phyloP scores from a whole-genome alignment of 2,329 filamentous ascomycete species.

The Pseudopyricularia javanii region DNA sequence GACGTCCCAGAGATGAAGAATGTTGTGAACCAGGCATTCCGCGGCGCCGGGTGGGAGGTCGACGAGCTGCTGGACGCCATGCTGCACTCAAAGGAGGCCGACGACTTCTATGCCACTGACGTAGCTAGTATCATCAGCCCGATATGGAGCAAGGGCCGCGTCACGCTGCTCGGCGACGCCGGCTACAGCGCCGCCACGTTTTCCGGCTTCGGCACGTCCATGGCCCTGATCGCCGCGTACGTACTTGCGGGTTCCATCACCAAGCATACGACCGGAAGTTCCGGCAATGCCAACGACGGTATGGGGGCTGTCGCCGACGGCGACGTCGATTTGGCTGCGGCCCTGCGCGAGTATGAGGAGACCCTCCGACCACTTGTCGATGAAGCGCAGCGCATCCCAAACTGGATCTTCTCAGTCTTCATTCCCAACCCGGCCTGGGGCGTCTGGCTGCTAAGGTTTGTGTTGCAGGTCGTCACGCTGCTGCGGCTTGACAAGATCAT shows the following conservation, averaged over 20 bases:
- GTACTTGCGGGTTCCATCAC: slow-evolving; percentile 39
- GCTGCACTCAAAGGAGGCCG: slow-evolving; percentile 24
- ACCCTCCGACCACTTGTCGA: slow-evolving; percentile 29
- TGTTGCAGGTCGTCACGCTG: neutral
- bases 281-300: neutral
- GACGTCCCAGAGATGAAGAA: slow-evolving; percentile 25
- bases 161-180: slow-evolving; percentile 42
- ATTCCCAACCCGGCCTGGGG: neutral
- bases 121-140: slow-evolving; percentile 30
- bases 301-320: neutral
- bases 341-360: slow-evolving; percentile 29
- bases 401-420: slow-evolving; percentile 1
- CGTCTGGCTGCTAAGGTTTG: neutral
- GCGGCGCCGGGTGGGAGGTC: slow-evolving; percentile 28
- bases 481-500: slow-evolving; percentile 1
- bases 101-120: slow-evolving; percentile 33
- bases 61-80: slow-evolving; percentile 17
- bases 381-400: slow-evolving; percentile 20
- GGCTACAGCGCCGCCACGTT: slow-evolving; percentile 41
- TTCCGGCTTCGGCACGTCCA: slow-evolving; percentile 39
- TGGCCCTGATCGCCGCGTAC: slow-evolving; percentile 37
- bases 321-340: slow-evolving; percentile 16
- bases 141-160: slow-evolving; percentile 30
- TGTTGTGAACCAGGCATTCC: slow-evolving; percentile 23
- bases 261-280: slow-evolving; percentile 2